Evolutionary conservation across 768 basidiomycete species (phyloP).

Genomic region (Crucibulum laeve): DNA sequence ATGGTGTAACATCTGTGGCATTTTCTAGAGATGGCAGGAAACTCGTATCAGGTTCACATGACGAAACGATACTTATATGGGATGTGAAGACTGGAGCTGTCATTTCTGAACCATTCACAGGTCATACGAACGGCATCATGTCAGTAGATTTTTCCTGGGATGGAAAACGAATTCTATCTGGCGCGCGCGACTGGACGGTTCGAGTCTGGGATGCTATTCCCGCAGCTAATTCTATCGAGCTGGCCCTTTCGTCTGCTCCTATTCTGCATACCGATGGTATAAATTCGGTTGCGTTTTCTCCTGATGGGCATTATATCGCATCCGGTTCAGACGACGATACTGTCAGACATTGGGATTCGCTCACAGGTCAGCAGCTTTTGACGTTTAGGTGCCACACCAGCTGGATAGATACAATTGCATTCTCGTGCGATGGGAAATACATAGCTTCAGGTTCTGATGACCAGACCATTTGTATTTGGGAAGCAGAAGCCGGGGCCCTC

Average conservation of each 20-base stretch:
- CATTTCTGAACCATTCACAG: constrained; percentile 3
- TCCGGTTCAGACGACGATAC: constrained; percentile 34
- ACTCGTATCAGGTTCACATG: constrained; percentile 12
- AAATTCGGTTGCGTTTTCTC: constrained; percentile 15
- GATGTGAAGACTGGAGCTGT: constrained; percentile 9
- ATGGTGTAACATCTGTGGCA: constrained; percentile 10
- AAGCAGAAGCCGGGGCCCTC: no score
- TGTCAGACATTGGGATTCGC: constrained; percentile 32
- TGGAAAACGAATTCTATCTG: constrained; percentile 13
- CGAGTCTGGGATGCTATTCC: constrained; percentile 20
- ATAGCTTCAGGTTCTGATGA: no score
- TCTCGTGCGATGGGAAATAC: no score
- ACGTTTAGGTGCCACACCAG: no score
- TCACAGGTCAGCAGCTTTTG: no score
- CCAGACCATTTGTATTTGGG: no score
- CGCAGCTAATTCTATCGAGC: constrained; percentile 5
- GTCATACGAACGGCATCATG: constrained; percentile 12
- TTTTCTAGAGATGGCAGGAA: constrained; percentile 15
- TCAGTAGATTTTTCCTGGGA: constrained; percentile 15
- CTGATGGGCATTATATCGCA: constrained; percentile 18
- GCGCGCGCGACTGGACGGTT: constrained; percentile 17
- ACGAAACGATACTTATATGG: constrained; percentile 16
- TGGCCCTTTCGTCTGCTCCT: constrained; percentile 12
- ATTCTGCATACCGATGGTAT: constrained; percentile 10
- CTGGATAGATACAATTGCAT: no score